Evolutionary conservation across 2,329 filamentous ascomycete genomes (phyloP), one percentile per base, ranked within the genome.

Genomic region (Monilinia vaccinii-corymbosi): DNA sequence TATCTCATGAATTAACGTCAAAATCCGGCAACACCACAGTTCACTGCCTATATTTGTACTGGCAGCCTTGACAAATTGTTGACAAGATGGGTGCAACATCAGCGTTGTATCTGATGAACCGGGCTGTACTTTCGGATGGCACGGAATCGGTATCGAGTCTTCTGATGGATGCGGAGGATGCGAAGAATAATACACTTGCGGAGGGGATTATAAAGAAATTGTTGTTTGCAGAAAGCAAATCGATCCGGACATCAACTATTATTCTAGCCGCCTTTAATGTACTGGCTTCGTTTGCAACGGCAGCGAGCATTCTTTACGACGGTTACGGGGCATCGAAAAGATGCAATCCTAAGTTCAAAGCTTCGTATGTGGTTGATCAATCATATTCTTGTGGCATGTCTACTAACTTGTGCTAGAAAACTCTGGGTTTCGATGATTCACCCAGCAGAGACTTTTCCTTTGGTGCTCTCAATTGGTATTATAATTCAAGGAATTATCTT

Each of bases 211-310:
- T 72, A 60, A 40, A 66, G 38, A 66, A 66, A 34, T 62, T 73
- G 49, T 63, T 70, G 8, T 72, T 73, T 62, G 69, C 67, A 44
- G 66, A 72, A 58, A 72, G 69, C 63, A 83, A 79, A 67, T 84
- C 82, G 38, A 76, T 84, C 67, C 77, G 84, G 65, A 83, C 80
- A 21, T 84, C 82, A 28, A 82, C 81, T 47, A 79, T 86, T 60
- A 82, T 85, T 62, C 75, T 86, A 58, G 79, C 83, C 40, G 73
- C 76, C 59, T 85, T 86, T 73, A 87, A 86, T 70, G 76, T 81
- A 25, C 69, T 84, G 56, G 80, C 80, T 21, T 82, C 82, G 5
- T 77, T 82, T 60, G 76, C 77, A 21, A 83, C 82, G 8, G 79
- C 80, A 11, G 64, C 76, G 31, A 81, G 81, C 31, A 85, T 86